Evolutionary conservation across 108 stramenopile species (phyloP), one percentile per base, ranked within the genome.

Genomic region (Nitzschia sp.): DNA sequence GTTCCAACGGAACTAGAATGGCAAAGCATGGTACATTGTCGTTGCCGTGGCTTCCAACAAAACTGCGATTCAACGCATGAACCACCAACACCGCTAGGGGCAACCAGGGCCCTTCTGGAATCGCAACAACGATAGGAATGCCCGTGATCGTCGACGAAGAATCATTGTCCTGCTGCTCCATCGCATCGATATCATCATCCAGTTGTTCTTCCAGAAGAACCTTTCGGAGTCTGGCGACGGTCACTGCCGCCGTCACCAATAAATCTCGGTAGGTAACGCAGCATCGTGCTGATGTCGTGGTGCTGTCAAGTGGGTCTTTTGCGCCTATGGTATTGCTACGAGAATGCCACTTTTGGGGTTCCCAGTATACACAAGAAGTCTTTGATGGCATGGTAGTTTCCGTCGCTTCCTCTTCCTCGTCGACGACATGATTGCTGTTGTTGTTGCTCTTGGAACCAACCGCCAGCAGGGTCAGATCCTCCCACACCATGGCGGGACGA

Each of bases 101-200:
- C 2, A 94, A 80, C 45, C 82, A 80, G 1, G 86, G 85, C 11
- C 93, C 93, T 70, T 94, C 90, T 30, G 93, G 93, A 66, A 94
- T 89, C 15, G 88, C 85, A 17, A 91, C 81, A 28, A 85, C 86
- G 11, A 93, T 71, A 1, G 66, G 73, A 30, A 74, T 64, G 38
- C 48, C 28, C 13, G 38, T 41, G n/a, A n/a, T n/a, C 6, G 38
- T 41, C 6, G 22, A 25, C 6, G 5, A 8, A 15, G 19, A 6
- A 25, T 8, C 52, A 53, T 9, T 13, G 9, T 41, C 38, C 61
- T 32, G n/a, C 6, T 52, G 8, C 21, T 8, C 6, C 23, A 16
- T 52, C n/a, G 8, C 21, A 44, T 9, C 13, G 15, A 44, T 9
- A 44, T 44, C 13, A 44, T 44, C 13, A 9, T 13, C 13, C 9